These are phyloP conservation scores for Blastomyces gilchristii DNA, from an alignment of 2,329 filamentous ascomycete species.

Conservation along the genomic window DNA sequence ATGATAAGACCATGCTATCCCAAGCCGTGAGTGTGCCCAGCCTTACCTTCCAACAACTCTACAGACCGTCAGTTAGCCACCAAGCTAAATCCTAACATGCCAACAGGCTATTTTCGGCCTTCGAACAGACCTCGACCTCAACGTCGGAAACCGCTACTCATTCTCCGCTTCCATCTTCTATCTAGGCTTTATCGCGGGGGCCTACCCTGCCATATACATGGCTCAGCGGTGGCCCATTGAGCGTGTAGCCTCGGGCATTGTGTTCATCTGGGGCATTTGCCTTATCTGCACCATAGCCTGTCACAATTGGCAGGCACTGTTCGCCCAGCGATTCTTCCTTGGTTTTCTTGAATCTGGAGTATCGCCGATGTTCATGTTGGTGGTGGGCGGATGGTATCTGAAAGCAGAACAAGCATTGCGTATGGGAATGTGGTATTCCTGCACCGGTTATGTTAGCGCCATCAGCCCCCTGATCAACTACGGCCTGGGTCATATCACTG, in stretches of 20 bases:
- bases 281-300: constrained; percentile 6
- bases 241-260: constrained; percentile 33
- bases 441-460: constrained; percentile 48
- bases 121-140: constrained; percentile 33
- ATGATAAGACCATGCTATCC: constrained; percentile 45
- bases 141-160: constrained; percentile 36
- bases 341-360: constrained; percentile 54
- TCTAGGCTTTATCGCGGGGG: constrained; percentile 40
- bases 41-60: neutral
- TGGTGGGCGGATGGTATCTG: constrained; percentile 49
- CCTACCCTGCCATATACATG: constrained; percentile 36
- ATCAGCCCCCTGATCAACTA: constrained; percentile 57
- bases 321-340: constrained; percentile 55
- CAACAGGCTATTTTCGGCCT: constrained; percentile 30
- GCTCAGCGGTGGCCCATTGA: constrained; percentile 41
- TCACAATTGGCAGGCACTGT: constrained; percentile 48
- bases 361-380: constrained; percentile 57
- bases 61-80: too few relatives aligned
- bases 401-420: constrained; percentile 44
- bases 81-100: neutral
- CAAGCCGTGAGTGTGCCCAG: constrained; percentile 34
- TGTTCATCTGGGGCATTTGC: constrained; percentile 6
- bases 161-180: constrained; percentile 41
- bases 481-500: constrained; percentile 53
- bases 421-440: constrained; percentile 59